phyloP scores from a whole-genome alignment of 768 basidiomycete genomes.

The Mycena amicta region DNA sequence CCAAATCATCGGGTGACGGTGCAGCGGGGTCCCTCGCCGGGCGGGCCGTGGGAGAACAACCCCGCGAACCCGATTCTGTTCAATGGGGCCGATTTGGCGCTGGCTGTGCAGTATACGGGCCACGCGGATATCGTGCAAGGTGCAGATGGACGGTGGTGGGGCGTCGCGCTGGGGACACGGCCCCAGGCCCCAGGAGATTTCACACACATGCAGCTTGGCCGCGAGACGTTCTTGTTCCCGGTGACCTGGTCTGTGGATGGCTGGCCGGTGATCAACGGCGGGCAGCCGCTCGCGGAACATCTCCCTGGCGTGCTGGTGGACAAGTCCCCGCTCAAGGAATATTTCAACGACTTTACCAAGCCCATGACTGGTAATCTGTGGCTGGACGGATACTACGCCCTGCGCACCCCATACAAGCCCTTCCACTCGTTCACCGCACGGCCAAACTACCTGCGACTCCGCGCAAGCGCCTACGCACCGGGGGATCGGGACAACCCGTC shows the following conservation, averaged over 20 bases:
- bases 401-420: constrained; percentile 42
- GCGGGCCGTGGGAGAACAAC: constrained; percentile 45
- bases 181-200: constrained; percentile 35
- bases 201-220: constrained; percentile 38
- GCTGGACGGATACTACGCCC: constrained; percentile 34
- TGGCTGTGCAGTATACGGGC: constrained; percentile 41
- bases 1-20: constrained; percentile 39
- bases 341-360: constrained; percentile 33
- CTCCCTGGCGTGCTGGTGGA: constrained; percentile 32
- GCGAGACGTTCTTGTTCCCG: constrained; percentile 44
- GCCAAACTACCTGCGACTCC: constrained; percentile 33
- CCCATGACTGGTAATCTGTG: constrained; percentile 26
- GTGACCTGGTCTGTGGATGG: constrained; percentile 38
- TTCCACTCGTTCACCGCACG: constrained; percentile 36
- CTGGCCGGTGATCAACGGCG: constrained; percentile 42
- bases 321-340: constrained; percentile 26
- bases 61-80: constrained; percentile 42
- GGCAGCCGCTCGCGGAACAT: constrained; percentile 33
- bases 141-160: constrained; percentile 41
- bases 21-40: constrained; percentile 39
- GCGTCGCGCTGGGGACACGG: constrained; percentile 41
- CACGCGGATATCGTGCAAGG: constrained; percentile 41
- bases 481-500: constrained; percentile 43
- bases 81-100: constrained; percentile 38
- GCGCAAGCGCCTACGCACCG: constrained; percentile 38